Evolutionary conservation across 2,329 filamentous ascomycete species (phyloP).

Genomic region (Monilinia fructicola): DNA sequence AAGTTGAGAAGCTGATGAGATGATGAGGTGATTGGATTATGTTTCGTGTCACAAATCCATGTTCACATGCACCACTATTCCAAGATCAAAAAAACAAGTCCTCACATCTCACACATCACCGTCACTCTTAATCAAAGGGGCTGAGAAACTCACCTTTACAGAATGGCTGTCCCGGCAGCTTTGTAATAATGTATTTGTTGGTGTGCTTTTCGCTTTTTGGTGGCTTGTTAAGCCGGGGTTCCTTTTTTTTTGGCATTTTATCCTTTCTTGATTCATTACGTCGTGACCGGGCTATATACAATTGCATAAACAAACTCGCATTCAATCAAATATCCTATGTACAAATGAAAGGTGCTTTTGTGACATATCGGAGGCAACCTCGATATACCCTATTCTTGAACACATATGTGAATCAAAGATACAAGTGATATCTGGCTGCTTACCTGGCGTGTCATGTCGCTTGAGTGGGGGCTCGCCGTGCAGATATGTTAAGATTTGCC

Average conservation of each 20-base stretch:
- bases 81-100: not conserved
- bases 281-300: too few relatives aligned
- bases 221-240: too few relatives aligned
- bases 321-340: too few relatives aligned
- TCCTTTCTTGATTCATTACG: too few relatives aligned
- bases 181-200: too few relatives aligned
- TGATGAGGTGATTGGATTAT: constrained; percentile 6
- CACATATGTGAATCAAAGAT: not conserved
- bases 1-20: constrained; percentile 49
- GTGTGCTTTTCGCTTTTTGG: too few relatives aligned
- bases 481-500: too few relatives aligned
- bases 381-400: not conserved
- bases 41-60: too few relatives aligned
- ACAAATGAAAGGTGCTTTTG: too few relatives aligned
- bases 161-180: not conserved
- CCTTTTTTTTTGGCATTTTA: too few relatives aligned
- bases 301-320: not conserved
- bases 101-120: not conserved
- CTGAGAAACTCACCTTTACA: not conserved
- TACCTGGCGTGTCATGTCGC: not conserved
- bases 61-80: not conserved
- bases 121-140: not conserved
- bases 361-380: not conserved
- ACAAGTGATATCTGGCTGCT: not conserved
- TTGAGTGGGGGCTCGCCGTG: not conserved